These are phyloP conservation scores for Chaetomiaceae sp. DNA, from an alignment of 2,329 filamentous ascomycete genomes.

Conservation along the genomic window DNA sequence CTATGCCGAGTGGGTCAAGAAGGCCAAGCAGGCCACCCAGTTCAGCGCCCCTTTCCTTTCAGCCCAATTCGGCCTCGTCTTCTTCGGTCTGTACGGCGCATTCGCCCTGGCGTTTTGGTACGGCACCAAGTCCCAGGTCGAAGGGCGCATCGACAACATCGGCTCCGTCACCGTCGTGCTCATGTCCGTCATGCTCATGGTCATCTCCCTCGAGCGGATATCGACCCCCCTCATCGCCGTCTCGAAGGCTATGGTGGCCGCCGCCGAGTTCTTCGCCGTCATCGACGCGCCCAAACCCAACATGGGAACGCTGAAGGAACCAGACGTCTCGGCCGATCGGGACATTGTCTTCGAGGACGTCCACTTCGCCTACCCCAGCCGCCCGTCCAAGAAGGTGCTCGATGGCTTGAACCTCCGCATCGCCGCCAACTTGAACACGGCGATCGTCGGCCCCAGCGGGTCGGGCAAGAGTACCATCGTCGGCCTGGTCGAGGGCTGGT, in stretches of 20 bases:
- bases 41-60: constrained; percentile 45
- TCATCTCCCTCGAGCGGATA: constrained; percentile 50
- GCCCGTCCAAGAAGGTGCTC: constrained; percentile 58
- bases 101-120: constrained; percentile 60
- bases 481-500: constrained; percentile 66
- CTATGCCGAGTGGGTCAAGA: constrained; percentile 50
- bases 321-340: constrained; percentile 42
- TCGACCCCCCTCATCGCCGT: constrained; percentile 54
- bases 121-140: constrained; percentile 45
- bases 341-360: constrained; percentile 59
- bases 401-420: constrained; percentile 54
- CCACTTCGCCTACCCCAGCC: constrained; percentile 66
- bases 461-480: constrained; percentile 71
- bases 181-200: constrained; percentile 53
- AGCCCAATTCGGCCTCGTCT: constrained; percentile 48
- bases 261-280: constrained; percentile 52
- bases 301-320: constrained; percentile 37
- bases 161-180: constrained; percentile 51
- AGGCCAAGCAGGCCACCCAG: constrained; percentile 45
- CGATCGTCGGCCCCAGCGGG: constrained; percentile 67
- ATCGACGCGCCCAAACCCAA: constrained; percentile 42
- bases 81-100: constrained; percentile 46
- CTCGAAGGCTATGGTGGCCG: constrained; percentile 51
- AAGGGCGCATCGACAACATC: constrained; percentile 42
- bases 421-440: constrained; percentile 60